Conservation (phyloP, 73 alveolate species). For the Urostyla sp. region DNA sequence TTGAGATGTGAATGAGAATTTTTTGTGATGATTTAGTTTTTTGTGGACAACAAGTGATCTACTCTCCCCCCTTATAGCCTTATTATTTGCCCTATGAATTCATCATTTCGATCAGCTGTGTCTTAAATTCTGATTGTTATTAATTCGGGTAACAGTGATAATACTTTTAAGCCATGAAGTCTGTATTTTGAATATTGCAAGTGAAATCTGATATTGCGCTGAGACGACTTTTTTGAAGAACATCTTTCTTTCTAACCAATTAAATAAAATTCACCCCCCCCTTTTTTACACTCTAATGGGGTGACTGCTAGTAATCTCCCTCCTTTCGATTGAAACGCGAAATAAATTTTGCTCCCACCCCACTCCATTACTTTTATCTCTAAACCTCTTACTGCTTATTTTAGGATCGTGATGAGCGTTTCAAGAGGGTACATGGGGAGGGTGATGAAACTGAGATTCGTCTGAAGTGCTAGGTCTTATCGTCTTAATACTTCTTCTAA, state of each 20-base stretch:
- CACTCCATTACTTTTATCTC: not conserved
- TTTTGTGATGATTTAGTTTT: too few species aligned
- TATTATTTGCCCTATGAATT: not conserved
- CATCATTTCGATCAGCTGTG: not conserved
- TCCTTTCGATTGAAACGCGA: not conserved
- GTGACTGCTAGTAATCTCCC: not conserved
- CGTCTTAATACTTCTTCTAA: not conserved
- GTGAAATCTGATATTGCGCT: too few species aligned
- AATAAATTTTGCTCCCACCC: not conserved
- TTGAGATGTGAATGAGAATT: too few species aligned
- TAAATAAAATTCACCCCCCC: constrained; percentile 5
- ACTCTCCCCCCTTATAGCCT: too few species aligned
- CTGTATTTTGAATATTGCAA: not conserved
- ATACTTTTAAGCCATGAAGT: not conserved
- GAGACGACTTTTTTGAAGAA: constrained; percentile 17
- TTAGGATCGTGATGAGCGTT: constrained; percentile 17
- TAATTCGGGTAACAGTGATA: not conserved
- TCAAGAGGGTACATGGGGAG: constrained; percentile 27
- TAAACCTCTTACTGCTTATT: not conserved
- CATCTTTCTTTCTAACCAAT: not conserved
- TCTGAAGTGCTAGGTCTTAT: constrained; percentile 8
- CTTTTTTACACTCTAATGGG: not conserved
- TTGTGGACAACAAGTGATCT: too few species aligned
- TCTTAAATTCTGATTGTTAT: not conserved
- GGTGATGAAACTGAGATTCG: constrained; percentile 37